Conservation (phyloP, 441 rosid genomes). For the Pelargonium myrrhifolium region DNA sequence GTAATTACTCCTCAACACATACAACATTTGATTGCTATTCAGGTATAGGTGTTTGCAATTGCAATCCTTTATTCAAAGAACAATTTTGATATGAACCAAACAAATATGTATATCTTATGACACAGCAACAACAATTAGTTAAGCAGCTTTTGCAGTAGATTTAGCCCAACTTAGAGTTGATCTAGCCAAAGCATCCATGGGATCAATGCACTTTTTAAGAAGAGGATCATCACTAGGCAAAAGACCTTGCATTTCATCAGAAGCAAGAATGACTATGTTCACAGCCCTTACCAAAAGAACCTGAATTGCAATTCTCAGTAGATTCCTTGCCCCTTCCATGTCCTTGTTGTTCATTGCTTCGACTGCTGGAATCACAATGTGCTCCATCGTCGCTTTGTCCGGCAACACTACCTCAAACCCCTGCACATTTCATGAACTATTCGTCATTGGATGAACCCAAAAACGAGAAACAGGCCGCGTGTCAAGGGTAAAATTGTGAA, state of each 20-base stretch:
- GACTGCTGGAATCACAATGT: conserved; percentile 48
- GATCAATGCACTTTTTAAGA: conserved; percentile 60
- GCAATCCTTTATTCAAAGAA: too few relatives aligned
- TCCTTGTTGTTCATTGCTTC: conserved; percentile 59
- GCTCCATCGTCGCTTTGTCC: conserved; percentile 75
- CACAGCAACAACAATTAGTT: background rate
- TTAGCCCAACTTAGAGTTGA: conserved; percentile 54
- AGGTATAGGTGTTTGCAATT: too few relatives aligned
- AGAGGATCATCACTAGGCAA: conserved; percentile 69
- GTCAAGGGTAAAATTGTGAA: too few relatives aligned
- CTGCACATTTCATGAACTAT: conserved; percentile 25
- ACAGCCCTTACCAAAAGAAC: conserved; percentile 66
- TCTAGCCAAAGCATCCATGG: conserved; percentile 62
- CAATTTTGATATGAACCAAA: too few relatives aligned
- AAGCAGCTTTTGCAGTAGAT: conserved; percentile 14
- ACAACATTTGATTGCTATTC: too few relatives aligned
- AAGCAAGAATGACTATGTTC: conserved; percentile 54
- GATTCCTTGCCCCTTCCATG: conserved; percentile 61
- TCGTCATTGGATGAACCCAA: too few relatives aligned
- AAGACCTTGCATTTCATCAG: conserved; percentile 51
- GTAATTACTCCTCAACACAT: too few relatives aligned
- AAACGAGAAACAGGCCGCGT: background rate
- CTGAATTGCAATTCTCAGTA: conserved; percentile 67
- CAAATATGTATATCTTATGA: background rate
- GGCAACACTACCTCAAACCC: conserved; percentile 74